Conservation (phyloP, 768 basidiomycete species). For the Trametopsis cervina region DNA sequence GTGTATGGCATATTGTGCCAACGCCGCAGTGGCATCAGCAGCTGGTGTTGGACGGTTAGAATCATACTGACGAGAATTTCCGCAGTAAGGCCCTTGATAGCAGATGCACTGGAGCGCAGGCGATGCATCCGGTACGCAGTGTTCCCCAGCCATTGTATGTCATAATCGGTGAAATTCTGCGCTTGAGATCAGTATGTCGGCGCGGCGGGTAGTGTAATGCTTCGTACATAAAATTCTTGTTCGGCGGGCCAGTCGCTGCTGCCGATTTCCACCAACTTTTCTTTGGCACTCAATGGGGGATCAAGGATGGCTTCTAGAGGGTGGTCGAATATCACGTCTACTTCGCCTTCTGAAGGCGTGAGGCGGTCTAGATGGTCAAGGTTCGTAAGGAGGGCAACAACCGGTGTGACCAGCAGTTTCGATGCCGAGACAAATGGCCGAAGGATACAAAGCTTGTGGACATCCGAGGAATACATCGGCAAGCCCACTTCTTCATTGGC, state of each 20-base stretch:
- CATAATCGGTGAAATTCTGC: slow-evolving; percentile 53
- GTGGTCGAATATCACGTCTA: slow-evolving; percentile 74
- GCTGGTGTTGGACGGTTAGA: neutral
- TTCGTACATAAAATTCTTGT: slow-evolving; percentile 65
- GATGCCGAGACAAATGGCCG: slow-evolving; percentile 65
- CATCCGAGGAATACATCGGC: slow-evolving; percentile 44
- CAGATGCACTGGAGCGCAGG: slow-evolving; percentile 69
- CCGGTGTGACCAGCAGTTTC: slow-evolving; percentile 69
- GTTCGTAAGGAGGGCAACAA: slow-evolving; percentile 64
- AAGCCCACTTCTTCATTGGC: slow-evolving; percentile 82
- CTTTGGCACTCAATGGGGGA: slow-evolving; percentile 40
- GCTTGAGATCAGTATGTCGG: too few species aligned
- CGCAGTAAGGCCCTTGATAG: slow-evolving; percentile 78
- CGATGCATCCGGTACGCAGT: slow-evolving; percentile 76
- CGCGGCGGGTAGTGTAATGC: neutral
- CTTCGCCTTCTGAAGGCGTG: slow-evolving; percentile 56
- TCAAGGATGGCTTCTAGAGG: slow-evolving; percentile 70
- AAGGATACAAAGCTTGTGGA: slow-evolving; percentile 55
- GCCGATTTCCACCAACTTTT: slow-evolving; percentile 45
- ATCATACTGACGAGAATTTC: slow-evolving; percentile 61
- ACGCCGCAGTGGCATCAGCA: neutral
- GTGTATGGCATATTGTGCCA: neutral
- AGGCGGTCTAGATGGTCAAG: slow-evolving; percentile 43
- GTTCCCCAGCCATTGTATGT: slow-evolving; percentile 39
- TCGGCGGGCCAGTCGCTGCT: slow-evolving; percentile 77